Base-by-base conservation (phyloP, 768 basidiomycete species). In the Phaeolepiota aurea region DNA sequence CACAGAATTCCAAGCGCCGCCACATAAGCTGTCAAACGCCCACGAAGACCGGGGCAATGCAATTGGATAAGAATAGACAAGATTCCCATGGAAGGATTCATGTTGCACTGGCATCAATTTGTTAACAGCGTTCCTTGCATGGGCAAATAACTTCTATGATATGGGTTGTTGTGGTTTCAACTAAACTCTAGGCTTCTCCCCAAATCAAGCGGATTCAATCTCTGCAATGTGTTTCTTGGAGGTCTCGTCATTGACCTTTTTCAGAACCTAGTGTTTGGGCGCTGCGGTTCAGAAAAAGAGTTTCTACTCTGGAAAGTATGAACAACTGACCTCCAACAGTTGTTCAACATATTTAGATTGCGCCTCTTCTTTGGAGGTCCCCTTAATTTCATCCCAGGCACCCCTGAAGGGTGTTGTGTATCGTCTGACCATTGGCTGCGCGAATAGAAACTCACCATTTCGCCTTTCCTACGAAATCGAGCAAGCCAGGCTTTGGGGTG, bases 381-480 rank as follows among this genome's bases (percentile, higher is more conserved):
- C 92, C 64, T 92, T 72, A 46, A 83, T 70, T 2, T 48, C 54
- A 9, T 79, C 72, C 89, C 91, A 96, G 15, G 93, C 94, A 53
- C 87, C 78, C 91, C 90, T 92, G 52, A 14, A 38, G 7, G 25
- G 25, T 7, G 25, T 7, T 28, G n/a, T 7, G n/a, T 28, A 7
- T 28, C 25, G 25, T 28, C 7, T 28, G 25, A 28, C 7, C 25
- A n/a, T n/a, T n/a, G n/a, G 25, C 25, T 28, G 25, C 20, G 15
- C 32, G 14, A 28, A 43, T 20, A 38, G 18, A 25, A 62, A 49
- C 63, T 47, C 38, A 90, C 90, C 91, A 94, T 71, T 97, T 98
- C 48, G 79, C 82, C 64, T 87, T 92, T 48, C 83, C 93, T 15
- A 66, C 63, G 54, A 96, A 93, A 58, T 94, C 88, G 28, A 96